A percentile compares a stretch with the other conserved stretches of the same genome.
phyloP scores from a whole-genome alignment of 192 early-diverging fungal species.

The Coemansia sp. region DNA sequence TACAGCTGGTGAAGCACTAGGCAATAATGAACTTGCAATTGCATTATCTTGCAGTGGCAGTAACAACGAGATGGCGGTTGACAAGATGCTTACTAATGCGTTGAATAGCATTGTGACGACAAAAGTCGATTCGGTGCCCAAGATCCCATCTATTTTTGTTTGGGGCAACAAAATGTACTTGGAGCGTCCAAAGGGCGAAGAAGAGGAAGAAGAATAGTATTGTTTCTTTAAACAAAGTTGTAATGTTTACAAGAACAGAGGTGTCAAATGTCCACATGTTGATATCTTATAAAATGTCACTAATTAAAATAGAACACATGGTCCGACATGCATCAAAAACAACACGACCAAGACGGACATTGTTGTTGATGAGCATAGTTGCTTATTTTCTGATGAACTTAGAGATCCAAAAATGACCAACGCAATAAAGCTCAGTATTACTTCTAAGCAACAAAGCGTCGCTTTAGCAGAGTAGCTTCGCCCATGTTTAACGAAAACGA shows the following conservation, averaged over 20 bases:
- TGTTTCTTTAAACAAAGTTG: background rate
- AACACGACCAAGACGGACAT: background rate
- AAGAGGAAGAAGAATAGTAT: conserved; percentile 4
- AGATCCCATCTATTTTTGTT: conserved; percentile 32
- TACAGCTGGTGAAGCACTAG: background rate
- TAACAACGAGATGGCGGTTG: conserved; percentile 1
- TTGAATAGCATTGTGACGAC: conserved; percentile 17
- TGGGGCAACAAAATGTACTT: conserved; percentile 52
- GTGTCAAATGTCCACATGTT: background rate
- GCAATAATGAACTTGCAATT: conserved; percentile 2
- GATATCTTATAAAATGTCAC: background rate
- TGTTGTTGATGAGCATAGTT: background rate
- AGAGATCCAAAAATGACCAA: background rate
- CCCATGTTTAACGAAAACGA: conserved; percentile 54
- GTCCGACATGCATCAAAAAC: background rate
- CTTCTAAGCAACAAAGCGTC: conserved; percentile 38
- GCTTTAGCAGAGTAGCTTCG: conserved; percentile 50
- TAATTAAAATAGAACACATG: background rate
- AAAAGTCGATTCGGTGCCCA: conserved; percentile 5
- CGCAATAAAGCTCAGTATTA: background rate
- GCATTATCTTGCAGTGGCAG: conserved; percentile 7
- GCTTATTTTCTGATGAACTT: background rate
- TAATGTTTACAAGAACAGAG: background rate
- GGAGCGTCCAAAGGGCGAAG: conserved; percentile 31
- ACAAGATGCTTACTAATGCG: conserved; percentile 7